A percentile compares a stretch with the other conserved stretches of the same genome.
Evolutionary conservation across 2,329 filamentous ascomycete genomes (phyloP).

Genomic region (Sclerotinia nivalis): DNA sequence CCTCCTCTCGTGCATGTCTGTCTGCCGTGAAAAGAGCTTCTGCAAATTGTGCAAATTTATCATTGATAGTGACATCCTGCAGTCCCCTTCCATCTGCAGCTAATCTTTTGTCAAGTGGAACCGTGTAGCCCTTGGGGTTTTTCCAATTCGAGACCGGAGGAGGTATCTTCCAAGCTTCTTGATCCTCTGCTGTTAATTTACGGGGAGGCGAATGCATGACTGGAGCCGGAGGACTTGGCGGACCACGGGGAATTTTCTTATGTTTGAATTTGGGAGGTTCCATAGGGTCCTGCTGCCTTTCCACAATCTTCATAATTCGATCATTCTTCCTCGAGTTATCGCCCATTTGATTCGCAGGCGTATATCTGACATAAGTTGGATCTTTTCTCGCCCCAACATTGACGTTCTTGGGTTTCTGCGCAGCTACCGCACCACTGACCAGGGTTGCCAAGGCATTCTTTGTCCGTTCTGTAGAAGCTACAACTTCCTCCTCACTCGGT

Average conservation of each 20-base stretch:
- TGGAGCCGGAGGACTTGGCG: conserved; percentile 87
- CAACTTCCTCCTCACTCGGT: conserved; percentile 81
- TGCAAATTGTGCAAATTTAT: conserved; percentile 96
- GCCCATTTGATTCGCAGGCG: conserved; percentile 95
- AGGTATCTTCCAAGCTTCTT: conserved; percentile 91
- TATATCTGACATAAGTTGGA: conserved; percentile 92
- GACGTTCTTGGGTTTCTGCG: conserved; percentile 95
- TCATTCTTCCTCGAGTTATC: conserved; percentile 83
- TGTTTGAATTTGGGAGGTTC: conserved; percentile 98
- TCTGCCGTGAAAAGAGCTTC: conserved; percentile 95
- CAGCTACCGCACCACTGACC: conserved; percentile 80
- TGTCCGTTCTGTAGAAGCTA: conserved; percentile 82
- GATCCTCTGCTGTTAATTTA: conserved; percentile 94
- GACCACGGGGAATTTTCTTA: conserved; percentile 94
- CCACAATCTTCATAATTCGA: conserved; percentile 97
- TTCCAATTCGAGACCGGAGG: conserved; percentile 98
- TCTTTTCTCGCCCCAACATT: conserved; percentile 78
- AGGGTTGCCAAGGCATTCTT: conserved; percentile 80
- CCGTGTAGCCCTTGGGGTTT: conserved; percentile 97
- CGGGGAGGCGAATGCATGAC: conserved; percentile 93
- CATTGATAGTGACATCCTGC: conserved; percentile 94
- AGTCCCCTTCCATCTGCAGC: conserved; percentile 89
- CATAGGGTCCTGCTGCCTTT: conserved; percentile 90
- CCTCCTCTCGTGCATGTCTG: conserved; percentile 90
- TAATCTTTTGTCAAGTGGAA: conserved; percentile 91